phyloP scores from a whole-genome alignment of 164 flowering plant species.

The Sedum album region DNA sequence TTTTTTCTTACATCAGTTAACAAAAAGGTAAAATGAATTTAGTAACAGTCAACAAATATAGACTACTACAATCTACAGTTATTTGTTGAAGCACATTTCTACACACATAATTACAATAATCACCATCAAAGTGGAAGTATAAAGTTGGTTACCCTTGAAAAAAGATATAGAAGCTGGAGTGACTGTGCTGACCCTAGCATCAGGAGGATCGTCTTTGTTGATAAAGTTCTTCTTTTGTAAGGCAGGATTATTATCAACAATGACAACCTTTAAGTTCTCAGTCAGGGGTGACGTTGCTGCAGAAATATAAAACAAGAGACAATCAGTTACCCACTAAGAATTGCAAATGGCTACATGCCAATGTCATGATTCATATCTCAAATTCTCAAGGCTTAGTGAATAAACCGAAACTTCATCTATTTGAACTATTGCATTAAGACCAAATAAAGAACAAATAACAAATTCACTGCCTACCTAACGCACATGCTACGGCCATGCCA shows the following conservation, averaged over 20 bases:
- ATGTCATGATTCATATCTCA: not conserved
- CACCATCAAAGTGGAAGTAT: not conserved
- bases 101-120: no score
- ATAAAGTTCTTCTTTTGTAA: slow-evolving; percentile 29
- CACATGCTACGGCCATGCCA: slow-evolving; percentile 91
- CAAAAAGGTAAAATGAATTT: not conserved
- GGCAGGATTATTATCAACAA: slow-evolving; percentile 83
- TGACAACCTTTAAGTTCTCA: slow-evolving; percentile 71
- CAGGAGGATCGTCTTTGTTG: slow-evolving; percentile 71
- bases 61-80: no score
- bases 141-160: slow-evolving; percentile 59
- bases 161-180: slow-evolving; percentile 86
- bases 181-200: slow-evolving; percentile 93
- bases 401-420: not conserved
- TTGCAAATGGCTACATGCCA: not conserved
- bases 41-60: not conserved
- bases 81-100: no score
- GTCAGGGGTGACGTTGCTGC: slow-evolving; percentile 83
- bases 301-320: slow-evolving; percentile 15
- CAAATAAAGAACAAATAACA: slow-evolving; percentile 4
- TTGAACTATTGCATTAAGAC: not conserved
- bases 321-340: not conserved
- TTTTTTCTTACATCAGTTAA: not conserved
- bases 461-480: slow-evolving; percentile 48
- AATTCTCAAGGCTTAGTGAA: not conserved